These are phyloP conservation scores for Cordyceps cateniannulata DNA, from an alignment of 2,329 filamentous ascomycete genomes.

Conservation along the genomic window DNA sequence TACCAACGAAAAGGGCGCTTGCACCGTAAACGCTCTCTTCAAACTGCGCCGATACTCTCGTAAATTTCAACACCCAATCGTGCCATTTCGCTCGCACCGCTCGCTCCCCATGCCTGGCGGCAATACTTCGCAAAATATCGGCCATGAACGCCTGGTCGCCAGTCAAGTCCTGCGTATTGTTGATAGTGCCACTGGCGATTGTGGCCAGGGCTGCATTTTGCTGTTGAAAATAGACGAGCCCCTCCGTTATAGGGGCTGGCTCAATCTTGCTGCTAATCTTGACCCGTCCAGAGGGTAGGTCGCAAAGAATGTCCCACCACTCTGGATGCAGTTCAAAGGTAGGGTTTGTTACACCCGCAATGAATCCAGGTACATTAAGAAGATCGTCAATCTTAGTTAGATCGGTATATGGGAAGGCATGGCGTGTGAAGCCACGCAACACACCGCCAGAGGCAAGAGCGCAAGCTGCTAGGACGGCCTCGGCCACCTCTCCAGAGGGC, in stretches of 20 bases:
- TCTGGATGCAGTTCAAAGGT: conserved; percentile 91
- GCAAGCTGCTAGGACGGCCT: conserved; percentile 96
- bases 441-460: conserved; percentile 87
- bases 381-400: conserved; percentile 96
- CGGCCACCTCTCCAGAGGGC: conserved; percentile 90
- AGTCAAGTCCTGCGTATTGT: conserved; percentile 59
- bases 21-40: conserved; percentile 94
- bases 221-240: conserved; percentile 80
- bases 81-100: conserved; percentile 90
- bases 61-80: conserved; percentile 91
- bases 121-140: conserved; percentile 75
- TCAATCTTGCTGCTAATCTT: conserved; percentile 92
- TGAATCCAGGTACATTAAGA: conserved; percentile 92
- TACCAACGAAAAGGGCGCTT: conserved; percentile 78
- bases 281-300: conserved; percentile 84
- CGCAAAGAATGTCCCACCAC: conserved; percentile 97
- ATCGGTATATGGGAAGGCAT: conserved; percentile 97
- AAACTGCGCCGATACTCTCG: conserved; percentile 84
- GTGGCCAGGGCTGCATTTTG: conserved; percentile 56
- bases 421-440: conserved; percentile 87
- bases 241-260: conserved; percentile 72
- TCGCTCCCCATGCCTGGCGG: conserved; percentile 79
- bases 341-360: conserved; percentile 95
- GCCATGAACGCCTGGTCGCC: conserved; percentile 88
- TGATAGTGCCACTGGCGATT: conserved; percentile 36